Evolutionary conservation across 768 basidiomycete species (phyloP).

Genomic region (Termitomyces sp.): DNA sequence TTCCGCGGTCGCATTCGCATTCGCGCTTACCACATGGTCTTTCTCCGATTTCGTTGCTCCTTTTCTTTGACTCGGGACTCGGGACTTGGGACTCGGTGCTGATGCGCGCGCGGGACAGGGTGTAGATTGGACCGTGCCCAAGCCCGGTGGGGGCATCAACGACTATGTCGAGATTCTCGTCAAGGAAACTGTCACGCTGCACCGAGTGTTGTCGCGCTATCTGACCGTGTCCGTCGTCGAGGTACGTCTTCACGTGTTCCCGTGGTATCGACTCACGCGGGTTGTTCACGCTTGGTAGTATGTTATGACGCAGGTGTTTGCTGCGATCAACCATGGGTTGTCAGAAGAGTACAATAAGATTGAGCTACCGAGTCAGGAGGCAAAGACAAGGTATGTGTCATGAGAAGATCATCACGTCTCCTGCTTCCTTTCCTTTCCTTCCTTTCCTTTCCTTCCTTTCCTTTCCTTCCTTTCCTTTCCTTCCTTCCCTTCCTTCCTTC

Average conservation of each 20-base stretch:
- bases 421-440: neutral
- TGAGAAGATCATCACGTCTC: constrained; percentile 2
- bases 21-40: neutral
- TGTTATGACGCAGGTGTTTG: constrained; percentile 94
- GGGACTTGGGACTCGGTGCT: neutral
- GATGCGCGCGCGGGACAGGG: constrained; percentile 33
- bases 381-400: constrained; percentile 71
- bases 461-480: neutral
- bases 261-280: constrained; percentile 7
- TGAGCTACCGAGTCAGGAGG: constrained; percentile 76
- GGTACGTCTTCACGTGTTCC: constrained; percentile 39
- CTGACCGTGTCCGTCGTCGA: constrained; percentile 75
- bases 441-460: neutral
- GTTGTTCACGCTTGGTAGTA: constrained; percentile 57
- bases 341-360: constrained; percentile 82
- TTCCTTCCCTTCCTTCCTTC: neutral
- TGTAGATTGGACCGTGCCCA: constrained; percentile 73
- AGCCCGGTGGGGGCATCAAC: constrained; percentile 60
- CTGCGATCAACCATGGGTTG: constrained; percentile 86
- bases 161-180: constrained; percentile 92
- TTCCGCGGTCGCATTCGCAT: neutral
- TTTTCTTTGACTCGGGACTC: neutral
- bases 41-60: no score
- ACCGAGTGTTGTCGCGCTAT: constrained; percentile 94
- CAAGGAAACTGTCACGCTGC: constrained; percentile 92